Conservation (phyloP, 805 yeast species). For the Ogataea siamensis region DNA sequence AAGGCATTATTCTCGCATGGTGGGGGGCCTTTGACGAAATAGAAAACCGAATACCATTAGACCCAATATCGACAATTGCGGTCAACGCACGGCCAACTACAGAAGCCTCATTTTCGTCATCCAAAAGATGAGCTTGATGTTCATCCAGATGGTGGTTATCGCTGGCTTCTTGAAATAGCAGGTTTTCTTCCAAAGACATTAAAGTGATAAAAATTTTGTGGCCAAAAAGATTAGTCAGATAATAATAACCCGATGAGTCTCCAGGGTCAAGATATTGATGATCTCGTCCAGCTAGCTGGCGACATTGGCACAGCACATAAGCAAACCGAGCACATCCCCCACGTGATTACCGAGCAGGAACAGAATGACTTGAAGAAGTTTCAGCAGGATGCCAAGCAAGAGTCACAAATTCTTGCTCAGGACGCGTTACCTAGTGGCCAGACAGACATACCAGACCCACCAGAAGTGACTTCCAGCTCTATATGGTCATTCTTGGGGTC, state of each 20-base stretch:
- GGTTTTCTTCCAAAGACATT: constrained; percentile 32
- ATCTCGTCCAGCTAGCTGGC: constrained; percentile 15
- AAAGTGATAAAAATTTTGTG: constrained; percentile 9
- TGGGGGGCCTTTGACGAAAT: constrained; percentile 67
- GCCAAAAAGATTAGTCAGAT: constrained; percentile 3
- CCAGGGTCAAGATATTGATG: constrained; percentile 15
- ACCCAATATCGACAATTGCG: constrained; percentile 75
- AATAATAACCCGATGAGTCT: constrained; percentile 8
- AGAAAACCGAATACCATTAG: constrained; percentile 71
- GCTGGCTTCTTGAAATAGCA: constrained; percentile 28
- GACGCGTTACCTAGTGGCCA: constrained; percentile 1
- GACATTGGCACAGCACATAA: constrained; percentile 13
- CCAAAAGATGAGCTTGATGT: constrained; percentile 15
- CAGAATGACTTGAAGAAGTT: constrained; percentile 13
- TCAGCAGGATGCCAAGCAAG: constrained; percentile 12
- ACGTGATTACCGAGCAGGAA: constrained; percentile 16
- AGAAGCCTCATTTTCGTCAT: constrained; percentile 46
- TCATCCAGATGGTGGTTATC: constrained; percentile 33
- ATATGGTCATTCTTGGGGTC: constrained; percentile 41
- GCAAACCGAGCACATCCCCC: constrained; percentile 15
- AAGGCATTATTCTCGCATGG: constrained; percentile 75
- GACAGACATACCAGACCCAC: constrained; percentile 2
- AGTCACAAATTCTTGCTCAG: background rate
- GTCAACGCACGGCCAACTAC: constrained; percentile 56
- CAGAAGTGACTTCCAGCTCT: constrained; percentile 24